A percentile compares a stretch with the other conserved stretches of the same genome.
Evolutionary conservation across 345 rosid genomes (phyloP).

Genomic region (Aurinia saxatilis): DNA sequence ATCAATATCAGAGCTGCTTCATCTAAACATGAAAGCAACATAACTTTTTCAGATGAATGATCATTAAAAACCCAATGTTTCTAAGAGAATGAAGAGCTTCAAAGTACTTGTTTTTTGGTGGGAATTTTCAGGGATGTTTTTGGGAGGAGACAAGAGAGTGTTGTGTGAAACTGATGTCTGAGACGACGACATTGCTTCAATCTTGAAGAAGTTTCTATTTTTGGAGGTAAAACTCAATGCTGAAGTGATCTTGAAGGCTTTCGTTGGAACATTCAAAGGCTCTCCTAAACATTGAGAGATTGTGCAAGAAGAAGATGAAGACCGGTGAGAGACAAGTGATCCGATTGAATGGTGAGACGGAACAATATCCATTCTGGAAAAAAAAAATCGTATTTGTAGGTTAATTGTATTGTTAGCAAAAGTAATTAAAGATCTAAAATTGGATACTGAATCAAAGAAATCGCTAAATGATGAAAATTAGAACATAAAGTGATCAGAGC

Average conservation of each 20-base stretch:
- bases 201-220: slow-evolving; percentile 26
- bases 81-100: neutral
- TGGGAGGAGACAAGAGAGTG: slow-evolving; percentile 49
- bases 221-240: slow-evolving; percentile 21
- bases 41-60: neutral
- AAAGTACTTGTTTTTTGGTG: slow-evolving; percentile 56
- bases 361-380: slow-evolving; percentile 64
- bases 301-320: slow-evolving; percentile 13
- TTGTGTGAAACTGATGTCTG: slow-evolving; percentile 43
- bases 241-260: slow-evolving; percentile 31
- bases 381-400: neutral
- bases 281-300: slow-evolving; percentile 31
- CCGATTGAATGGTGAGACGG: slow-evolving; percentile 43
- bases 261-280: slow-evolving; percentile 27
- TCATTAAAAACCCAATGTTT: neutral
- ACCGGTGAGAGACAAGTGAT: slow-evolving; percentile 33
- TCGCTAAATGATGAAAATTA: no score
- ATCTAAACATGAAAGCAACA: slow-evolving; percentile 39
- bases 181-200: slow-evolving; percentile 51
- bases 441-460: neutral
- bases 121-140: slow-evolving; percentile 31
- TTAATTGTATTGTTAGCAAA: neutral
- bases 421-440: neutral
- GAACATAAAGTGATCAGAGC: no score
- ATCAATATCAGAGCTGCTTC: slow-evolving; percentile 83